These are phyloP conservation scores for Leptographium lundbergii DNA, from an alignment of 2,329 filamentous ascomycete genomes.

Conservation along the genomic window DNA sequence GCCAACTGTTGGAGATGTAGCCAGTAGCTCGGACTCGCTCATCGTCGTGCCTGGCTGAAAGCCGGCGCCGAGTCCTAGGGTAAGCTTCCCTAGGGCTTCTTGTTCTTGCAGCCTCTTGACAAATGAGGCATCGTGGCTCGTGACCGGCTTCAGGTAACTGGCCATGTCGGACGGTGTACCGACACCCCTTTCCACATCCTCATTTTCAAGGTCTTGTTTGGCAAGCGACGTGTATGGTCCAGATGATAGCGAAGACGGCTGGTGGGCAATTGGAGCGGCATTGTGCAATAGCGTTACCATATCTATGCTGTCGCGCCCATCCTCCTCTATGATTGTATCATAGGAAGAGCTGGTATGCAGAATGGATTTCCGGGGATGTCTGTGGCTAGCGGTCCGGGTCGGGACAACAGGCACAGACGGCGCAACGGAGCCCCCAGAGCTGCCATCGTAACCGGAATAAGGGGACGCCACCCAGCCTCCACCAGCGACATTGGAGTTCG, in stretches of 20 bases:
- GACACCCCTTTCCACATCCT: slow-evolving; percentile 8
- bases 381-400: neutral
- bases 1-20: slow-evolving; percentile 16
- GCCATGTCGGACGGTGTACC: slow-evolving; percentile 31
- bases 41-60: slow-evolving; percentile 35
- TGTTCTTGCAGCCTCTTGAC: slow-evolving; percentile 33
- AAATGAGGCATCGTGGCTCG: slow-evolving; percentile 31
- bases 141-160: slow-evolving; percentile 31
- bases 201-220: slow-evolving; percentile 19
- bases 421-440: neutral
- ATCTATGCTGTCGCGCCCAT: slow-evolving; percentile 14
- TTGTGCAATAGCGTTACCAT: slow-evolving; percentile 26
- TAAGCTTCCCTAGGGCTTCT: slow-evolving; percentile 42
- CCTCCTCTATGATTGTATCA: slow-evolving; percentile 24
- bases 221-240: slow-evolving; percentile 19
- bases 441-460: no score
- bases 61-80: slow-evolving; percentile 45
- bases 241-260: neutral
- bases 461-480: no score
- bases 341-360: slow-evolving; percentile 13
- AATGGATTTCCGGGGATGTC: slow-evolving; percentile 3
- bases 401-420: neutral
- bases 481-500: no score
- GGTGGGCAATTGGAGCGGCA: slow-evolving; percentile 25
- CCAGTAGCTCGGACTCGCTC: slow-evolving; percentile 36